phyloP scores from a whole-genome alignment of 352 stramenopile genomes.

The Phytopythium aichiense region DNA sequence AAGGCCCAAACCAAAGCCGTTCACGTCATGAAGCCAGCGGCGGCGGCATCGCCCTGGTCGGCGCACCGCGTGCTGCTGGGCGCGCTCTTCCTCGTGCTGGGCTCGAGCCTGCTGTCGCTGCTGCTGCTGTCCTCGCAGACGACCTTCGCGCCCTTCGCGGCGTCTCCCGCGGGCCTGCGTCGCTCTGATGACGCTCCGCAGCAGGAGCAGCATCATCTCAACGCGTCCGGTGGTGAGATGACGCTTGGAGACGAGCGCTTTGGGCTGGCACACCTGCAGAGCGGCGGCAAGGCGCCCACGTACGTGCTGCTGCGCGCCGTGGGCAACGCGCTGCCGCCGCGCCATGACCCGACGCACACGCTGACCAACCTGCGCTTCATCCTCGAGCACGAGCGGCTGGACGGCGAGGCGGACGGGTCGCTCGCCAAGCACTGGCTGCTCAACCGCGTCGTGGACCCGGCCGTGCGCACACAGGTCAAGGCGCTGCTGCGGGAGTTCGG shows the following conservation, averaged over 20 bases:
- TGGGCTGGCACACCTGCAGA: constrained; percentile 1
- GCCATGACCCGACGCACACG: constrained; percentile 34
- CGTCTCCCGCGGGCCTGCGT: background rate
- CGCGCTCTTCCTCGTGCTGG: constrained; percentile 16
- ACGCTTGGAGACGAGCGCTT: background rate
- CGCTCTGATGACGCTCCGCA: background rate
- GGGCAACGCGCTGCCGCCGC: constrained; percentile 48
- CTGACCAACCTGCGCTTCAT: constrained; percentile 47
- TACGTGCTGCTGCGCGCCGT: constrained; percentile 40
- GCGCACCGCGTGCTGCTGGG: constrained; percentile 8
- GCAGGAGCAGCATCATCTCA: background rate
- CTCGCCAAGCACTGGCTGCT: constrained; percentile 46
- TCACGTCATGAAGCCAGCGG: background rate
- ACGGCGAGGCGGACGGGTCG: constrained; percentile 13
- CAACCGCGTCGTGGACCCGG: constrained; percentile 37
- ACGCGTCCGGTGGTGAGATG: background rate
- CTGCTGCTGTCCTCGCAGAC: constrained; percentile 21
- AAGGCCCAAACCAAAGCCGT: no score
- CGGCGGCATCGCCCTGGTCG: constrained; percentile 3
- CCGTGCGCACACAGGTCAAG: constrained; percentile 21
- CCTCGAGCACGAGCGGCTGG: constrained; percentile 43
- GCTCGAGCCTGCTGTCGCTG: constrained; percentile 18
- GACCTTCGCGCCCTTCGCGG: constrained; percentile 9
- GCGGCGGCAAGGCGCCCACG: constrained; percentile 6
- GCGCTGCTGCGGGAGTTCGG: constrained; percentile 31